Conservation (phyloP, 2,329 filamentous ascomycete species). For the Diplodia seriata region DNA sequence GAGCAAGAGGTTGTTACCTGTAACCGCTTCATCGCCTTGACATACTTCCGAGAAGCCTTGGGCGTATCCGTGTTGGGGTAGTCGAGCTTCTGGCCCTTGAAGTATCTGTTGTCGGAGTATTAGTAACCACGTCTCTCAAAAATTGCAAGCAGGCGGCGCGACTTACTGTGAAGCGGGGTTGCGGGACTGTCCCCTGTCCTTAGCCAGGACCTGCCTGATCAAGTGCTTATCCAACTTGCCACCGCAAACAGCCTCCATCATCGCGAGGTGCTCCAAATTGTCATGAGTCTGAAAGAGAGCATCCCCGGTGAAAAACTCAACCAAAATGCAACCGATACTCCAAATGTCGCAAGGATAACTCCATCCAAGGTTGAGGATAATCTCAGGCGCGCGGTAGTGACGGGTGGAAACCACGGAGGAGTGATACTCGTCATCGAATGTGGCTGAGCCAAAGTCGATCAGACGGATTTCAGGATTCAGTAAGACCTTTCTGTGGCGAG, state of each 20-base stretch:
- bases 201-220: constrained; percentile 60
- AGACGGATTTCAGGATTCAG: constrained; percentile 70
- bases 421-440: constrained; percentile 73
- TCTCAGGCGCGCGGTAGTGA: constrained; percentile 71
- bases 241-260: constrained; percentile 71
- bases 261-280: constrained; percentile 71
- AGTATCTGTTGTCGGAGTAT: constrained; percentile 56
- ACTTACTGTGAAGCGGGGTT: constrained; percentile 65
- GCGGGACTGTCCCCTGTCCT: constrained; percentile 54
- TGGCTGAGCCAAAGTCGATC: constrained; percentile 72
- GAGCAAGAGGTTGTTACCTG: constrained; percentile 50
- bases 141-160: background rate
- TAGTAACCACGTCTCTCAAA: constrained; percentile 41
- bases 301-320: constrained; percentile 73
- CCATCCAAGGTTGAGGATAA: constrained; percentile 72
- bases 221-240: constrained; percentile 62
- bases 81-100: constrained; percentile 63
- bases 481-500: constrained; percentile 67
- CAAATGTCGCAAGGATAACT: constrained; percentile 73
- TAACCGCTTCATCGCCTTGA: constrained; percentile 71
- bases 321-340: constrained; percentile 73
- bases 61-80: constrained; percentile 70
- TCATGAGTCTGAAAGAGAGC: constrained; percentile 73
- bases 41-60: constrained; percentile 69
- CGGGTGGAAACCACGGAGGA: constrained; percentile 71